phyloP scores from a whole-genome alignment of 768 basidiomycete species.

The Dioszegia hungarica region DNA sequence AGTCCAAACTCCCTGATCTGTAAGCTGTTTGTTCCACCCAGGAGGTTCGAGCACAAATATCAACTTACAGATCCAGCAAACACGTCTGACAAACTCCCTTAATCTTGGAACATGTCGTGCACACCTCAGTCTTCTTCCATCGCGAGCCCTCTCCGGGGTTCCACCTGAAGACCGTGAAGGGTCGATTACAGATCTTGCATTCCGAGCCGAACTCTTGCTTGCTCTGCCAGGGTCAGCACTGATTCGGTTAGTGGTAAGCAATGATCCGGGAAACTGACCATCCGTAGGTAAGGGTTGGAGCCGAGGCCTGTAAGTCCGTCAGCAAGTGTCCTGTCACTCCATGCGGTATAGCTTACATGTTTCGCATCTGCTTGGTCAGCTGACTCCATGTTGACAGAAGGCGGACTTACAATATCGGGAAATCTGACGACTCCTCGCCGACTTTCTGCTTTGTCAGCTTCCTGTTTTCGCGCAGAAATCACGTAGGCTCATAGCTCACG shows the following conservation, averaged over 20 bases:
- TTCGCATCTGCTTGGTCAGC: slow-evolving; percentile 39
- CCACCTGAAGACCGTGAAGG: slow-evolving; percentile 97
- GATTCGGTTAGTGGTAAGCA: not conserved
- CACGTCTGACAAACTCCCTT: slow-evolving; percentile 85
- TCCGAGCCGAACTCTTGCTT: slow-evolving; percentile 95
- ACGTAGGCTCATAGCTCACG: slow-evolving; percentile 19
- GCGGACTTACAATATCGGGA: slow-evolving; percentile 45
- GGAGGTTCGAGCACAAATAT: not conserved
- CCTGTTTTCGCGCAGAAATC: not conserved
- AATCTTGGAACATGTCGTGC: slow-evolving; percentile 88
- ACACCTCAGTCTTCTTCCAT: slow-evolving; percentile 94
- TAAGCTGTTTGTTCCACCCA: not conserved
- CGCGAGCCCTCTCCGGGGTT: slow-evolving; percentile 89
- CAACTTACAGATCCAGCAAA: slow-evolving; percentile 69
- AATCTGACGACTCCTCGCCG: slow-evolving; percentile 48
- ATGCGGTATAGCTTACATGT: slow-evolving; percentile 33
- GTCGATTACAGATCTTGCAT: slow-evolving; percentile 95
- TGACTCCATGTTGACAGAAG: not conserved
- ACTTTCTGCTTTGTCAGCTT: slow-evolving; percentile 36
- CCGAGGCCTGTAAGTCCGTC: slow-evolving; percentile 62
- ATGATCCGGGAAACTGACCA: too few species aligned
- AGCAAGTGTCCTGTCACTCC: not conserved
- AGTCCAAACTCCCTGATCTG: slow-evolving; percentile 69
- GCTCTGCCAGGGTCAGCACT: slow-evolving; percentile 56
- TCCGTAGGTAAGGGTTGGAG: slow-evolving; percentile 85